Evolutionary conservation across 805 yeast genomes (phyloP).

Genomic region (Lipomyces starkeyi): DNA sequence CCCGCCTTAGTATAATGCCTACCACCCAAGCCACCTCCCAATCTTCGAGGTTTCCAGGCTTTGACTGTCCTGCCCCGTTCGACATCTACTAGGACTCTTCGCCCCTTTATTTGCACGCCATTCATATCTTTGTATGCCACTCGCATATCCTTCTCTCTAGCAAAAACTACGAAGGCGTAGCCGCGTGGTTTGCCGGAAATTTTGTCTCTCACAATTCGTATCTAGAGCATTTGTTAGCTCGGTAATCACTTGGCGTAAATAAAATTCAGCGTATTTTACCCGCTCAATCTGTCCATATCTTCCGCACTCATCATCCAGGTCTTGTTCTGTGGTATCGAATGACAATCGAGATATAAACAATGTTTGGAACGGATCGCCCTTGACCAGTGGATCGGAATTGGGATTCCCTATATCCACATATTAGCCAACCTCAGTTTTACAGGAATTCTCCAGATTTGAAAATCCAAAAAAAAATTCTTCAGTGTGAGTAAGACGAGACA

Average conservation of each 20-base stretch:
- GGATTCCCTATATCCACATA: constrained; percentile 57
- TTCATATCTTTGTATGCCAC: constrained; percentile 66
- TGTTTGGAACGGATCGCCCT: constrained; percentile 78
- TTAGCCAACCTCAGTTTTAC: neutral
- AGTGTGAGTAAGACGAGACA: neutral
- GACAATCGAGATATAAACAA: constrained; percentile 77
- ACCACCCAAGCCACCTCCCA: constrained; percentile 96
- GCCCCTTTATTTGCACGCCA: constrained; percentile 56
- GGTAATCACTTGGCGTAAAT: neutral
- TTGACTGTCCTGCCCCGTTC: constrained; percentile 50
- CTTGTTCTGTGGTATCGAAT: constrained; percentile 68
- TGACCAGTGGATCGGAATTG: constrained; percentile 58
- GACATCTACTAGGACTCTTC: constrained; percentile 55
- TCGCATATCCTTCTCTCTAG: constrained; percentile 62
- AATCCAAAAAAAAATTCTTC: neutral
- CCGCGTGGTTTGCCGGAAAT: constrained; percentile 67
- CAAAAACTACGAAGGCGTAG: constrained; percentile 81
- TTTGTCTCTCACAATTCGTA: constrained; percentile 63
- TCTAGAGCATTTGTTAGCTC: constrained; percentile 28
- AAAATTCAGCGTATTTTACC: constrained; percentile 42
- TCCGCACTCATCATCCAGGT: constrained; percentile 65
- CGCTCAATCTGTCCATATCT: constrained; percentile 75
- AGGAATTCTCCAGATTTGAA: neutral
- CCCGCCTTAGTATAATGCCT: constrained; percentile 59
- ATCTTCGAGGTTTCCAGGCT: constrained; percentile 50